Conservation (phyloP, 2,329 filamentous ascomycete genomes). For the Phialophora expanda region DNA sequence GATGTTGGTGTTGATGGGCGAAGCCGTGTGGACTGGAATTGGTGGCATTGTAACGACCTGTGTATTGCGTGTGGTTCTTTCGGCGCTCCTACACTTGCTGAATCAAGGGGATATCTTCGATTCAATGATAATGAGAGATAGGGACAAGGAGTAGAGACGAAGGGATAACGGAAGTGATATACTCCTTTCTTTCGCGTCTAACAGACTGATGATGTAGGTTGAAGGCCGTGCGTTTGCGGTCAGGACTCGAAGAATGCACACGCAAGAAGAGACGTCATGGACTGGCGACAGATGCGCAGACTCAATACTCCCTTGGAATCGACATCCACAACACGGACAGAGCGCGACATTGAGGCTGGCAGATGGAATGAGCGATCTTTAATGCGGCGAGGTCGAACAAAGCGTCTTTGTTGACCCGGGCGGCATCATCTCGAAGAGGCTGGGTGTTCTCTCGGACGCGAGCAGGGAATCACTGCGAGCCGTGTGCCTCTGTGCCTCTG, state of each 20-base stretch:
- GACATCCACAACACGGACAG: background rate
- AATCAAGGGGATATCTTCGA: conserved; percentile 1
- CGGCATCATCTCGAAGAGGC: background rate
- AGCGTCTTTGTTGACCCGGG: conserved; percentile 7
- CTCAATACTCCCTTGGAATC: conserved; percentile 9
- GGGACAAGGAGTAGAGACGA: background rate
- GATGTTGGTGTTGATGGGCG: conserved; percentile 36
- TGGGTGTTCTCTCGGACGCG: background rate
- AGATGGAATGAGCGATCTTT: background rate
- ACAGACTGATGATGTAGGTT: conserved; percentile 4
- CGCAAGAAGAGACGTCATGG: conserved; percentile 11
- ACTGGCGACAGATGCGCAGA: background rate
- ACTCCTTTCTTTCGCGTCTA: conserved; percentile 6
- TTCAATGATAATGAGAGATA: conserved; percentile 3
- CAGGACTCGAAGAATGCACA: conserved; percentile 23
- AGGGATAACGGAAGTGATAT: conserved; percentile 9
- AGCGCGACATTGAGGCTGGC: background rate
- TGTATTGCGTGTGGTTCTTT: background rate
- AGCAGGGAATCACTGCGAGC: background rate
- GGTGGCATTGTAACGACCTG: conserved; percentile 24
- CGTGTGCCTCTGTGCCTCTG: background rate
- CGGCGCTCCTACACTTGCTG: background rate
- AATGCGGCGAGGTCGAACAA: conserved; percentile 7
- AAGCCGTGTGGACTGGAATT: conserved; percentile 36
- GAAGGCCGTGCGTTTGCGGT: conserved; percentile 28